Percentiles rank a stretch among this genome's conserved stretches.
These are phyloP conservation scores for Lichtheimia hyalospora DNA, from an alignment of 371 early-diverging fungal genomes.

Conservation along the genomic window DNA sequence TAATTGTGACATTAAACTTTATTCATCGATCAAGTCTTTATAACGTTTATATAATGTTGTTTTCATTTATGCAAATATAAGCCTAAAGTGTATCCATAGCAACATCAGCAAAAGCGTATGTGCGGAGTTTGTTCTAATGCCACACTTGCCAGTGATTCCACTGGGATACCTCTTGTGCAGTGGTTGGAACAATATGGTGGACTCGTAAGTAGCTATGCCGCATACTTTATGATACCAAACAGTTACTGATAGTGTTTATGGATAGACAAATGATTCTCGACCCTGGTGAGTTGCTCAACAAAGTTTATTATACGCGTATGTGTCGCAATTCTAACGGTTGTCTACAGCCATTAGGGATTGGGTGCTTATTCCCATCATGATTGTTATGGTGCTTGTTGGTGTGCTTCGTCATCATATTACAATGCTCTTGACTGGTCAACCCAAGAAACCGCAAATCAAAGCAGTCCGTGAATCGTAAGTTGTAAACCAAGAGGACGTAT, in stretches of 20 bases:
- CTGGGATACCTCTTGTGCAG: no score
- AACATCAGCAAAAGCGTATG: no score
- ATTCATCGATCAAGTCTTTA: no score
- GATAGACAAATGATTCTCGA: slow-evolving; percentile 60
- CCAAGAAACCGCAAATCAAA: slow-evolving; percentile 76
- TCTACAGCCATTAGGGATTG: slow-evolving; percentile 80
- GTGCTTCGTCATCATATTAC: slow-evolving; percentile 85
- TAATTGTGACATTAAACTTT: no score
- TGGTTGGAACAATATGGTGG: slow-evolving; percentile 2
- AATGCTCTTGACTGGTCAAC: slow-evolving; percentile 75
- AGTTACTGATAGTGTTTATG: neutral
- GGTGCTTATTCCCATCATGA: slow-evolving; percentile 95
- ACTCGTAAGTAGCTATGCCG: slow-evolving; percentile 6
- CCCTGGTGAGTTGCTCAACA: slow-evolving; percentile 43
- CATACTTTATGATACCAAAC: neutral
- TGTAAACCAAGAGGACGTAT: no score
- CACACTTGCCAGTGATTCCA: no score
- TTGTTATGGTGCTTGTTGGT: slow-evolving; percentile 96
- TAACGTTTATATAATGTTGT: no score
- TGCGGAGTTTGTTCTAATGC: no score
- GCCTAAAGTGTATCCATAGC: no score
- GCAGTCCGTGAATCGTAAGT: slow-evolving; percentile 76
- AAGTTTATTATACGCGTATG: neutral
- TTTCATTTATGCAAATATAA: no score
- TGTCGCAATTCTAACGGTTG: neutral